A percentile compares a stretch with the other conserved stretches of the same genome.
These are phyloP conservation scores for Rostrohypoxylon terebratum DNA, from an alignment of 495 filamentous ascomycete genomes.

Conservation along the genomic window DNA sequence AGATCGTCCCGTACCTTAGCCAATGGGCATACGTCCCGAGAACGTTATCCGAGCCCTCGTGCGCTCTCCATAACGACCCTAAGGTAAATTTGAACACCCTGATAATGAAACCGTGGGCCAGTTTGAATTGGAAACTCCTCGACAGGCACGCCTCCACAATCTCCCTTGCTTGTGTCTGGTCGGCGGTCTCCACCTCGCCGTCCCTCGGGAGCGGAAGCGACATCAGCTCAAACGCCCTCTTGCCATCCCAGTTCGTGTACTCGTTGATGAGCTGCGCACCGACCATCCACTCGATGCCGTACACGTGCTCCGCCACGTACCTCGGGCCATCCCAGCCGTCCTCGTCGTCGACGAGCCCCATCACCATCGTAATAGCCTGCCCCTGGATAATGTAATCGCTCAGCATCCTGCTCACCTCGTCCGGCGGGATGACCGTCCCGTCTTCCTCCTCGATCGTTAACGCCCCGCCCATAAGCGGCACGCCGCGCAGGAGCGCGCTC, in stretches of 20 bases:
- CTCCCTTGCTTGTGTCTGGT: constrained; percentile 62
- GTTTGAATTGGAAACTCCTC: constrained; percentile 64
- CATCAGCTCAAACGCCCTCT: constrained; percentile 62
- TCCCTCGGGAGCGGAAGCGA: constrained; percentile 59
- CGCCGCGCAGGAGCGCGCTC: constrained; percentile 59
- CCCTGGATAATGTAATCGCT: constrained; percentile 67
- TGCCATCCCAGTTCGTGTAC: constrained; percentile 62
- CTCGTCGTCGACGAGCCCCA: constrained; percentile 64
- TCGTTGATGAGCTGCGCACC: constrained; percentile 65
- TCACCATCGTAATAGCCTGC: constrained; percentile 61
- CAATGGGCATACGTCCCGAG: constrained; percentile 61
- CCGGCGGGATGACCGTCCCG: constrained; percentile 40
- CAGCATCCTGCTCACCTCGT: constrained; percentile 55
- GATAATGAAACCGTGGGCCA: constrained; percentile 65
- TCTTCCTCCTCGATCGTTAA: constrained; percentile 21
- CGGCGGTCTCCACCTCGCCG: constrained; percentile 59
- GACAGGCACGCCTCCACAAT: constrained; percentile 63
- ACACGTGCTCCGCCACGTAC: constrained; percentile 61
- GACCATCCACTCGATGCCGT: constrained; percentile 62
- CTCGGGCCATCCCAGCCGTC: constrained; percentile 65
- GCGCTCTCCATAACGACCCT: constrained; percentile 61
- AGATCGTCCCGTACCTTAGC: constrained; percentile 57
- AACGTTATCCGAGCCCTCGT: constrained; percentile 58
- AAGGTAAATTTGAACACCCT: constrained; percentile 58
- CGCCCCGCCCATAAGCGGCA: constrained; percentile 51